Base-by-base conservation (phyloP, 2,329 filamentous ascomycete species). In the Nectriaceae sp. region DNA sequence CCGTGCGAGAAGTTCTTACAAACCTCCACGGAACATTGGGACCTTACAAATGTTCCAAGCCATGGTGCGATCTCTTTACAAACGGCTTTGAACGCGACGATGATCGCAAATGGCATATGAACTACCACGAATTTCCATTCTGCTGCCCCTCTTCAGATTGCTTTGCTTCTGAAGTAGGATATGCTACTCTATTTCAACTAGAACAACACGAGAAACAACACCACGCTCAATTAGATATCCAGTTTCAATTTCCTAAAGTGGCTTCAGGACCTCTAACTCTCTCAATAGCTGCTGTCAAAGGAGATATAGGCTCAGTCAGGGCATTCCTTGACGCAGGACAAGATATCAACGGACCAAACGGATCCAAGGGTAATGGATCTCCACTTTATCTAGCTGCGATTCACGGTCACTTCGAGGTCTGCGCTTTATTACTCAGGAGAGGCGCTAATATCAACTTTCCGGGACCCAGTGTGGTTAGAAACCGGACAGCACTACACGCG, bases 61-160 rank as follows among this genome's bases (percentile, higher is more conserved):
- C 49, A 22, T 55, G 52, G 49, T 55, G 52, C n/a, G 42, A 51
- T 15, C 39, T 47, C 8, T 55, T 55, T 24, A 38, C 18, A 3
- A 29, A 29, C 3, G 31, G 35, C 3, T 49, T 55, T 21, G 24
- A 18, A 13, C 47, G 41, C 2, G 4, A 5, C 3, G 11, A 55
- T 8, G 26, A 50, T 11, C 26, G 38, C 10, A 13, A 46, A 19
- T 5, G 18, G 8, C 52, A 55, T 11, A 2, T 53, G 11, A 4
- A 19, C 15, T 39, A 42, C 11, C 52, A 55, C 20, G 46, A 50
- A 10, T 42, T 45, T 4, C 37, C 44, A 4, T 55, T 55, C 18
- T 20, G 19, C 18, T 54, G 52, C 24, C 5, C 37, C 3, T 15
- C 8, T 2, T 26, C 36, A 13, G 15, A 3, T 11, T 56, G 48